Percentiles rank a stretch among this genome's conserved stretches.
Evolutionary conservation across 805 yeast genomes (phyloP).

Genomic region (Zygoascus flipseniorum): DNA sequence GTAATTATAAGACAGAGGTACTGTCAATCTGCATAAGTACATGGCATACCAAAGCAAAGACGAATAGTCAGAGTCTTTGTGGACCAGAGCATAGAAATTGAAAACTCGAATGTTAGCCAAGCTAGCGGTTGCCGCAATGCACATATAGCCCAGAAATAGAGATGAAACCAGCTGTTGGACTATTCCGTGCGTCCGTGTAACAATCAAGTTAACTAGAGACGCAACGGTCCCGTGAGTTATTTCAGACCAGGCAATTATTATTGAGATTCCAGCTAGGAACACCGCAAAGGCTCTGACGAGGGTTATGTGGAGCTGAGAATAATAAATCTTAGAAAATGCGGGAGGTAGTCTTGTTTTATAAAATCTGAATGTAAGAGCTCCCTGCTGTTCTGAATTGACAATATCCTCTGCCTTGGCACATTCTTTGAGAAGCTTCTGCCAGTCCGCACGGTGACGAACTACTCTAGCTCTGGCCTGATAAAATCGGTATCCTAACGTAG

Average conservation of each 20-base stretch:
- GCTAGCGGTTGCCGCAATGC: slow-evolving; percentile 55
- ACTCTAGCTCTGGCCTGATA: slow-evolving; percentile 44
- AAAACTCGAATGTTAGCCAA: slow-evolving; percentile 61
- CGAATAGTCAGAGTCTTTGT: slow-evolving; percentile 63
- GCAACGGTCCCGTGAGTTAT: slow-evolving; percentile 58
- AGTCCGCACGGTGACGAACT: slow-evolving; percentile 49
- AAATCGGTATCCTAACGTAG: slow-evolving; percentile 43
- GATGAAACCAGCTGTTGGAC: slow-evolving; percentile 35
- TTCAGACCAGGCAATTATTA: slow-evolving; percentile 63
- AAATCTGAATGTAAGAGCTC: slow-evolving; percentile 23
- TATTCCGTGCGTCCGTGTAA: slow-evolving; percentile 33
- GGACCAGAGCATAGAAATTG: slow-evolving; percentile 68
- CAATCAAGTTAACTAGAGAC: slow-evolving; percentile 49
- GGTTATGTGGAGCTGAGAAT: slow-evolving; percentile 40
- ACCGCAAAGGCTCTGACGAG: slow-evolving; percentile 38
- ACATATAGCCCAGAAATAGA: slow-evolving; percentile 53
- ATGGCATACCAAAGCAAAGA: slow-evolving; percentile 70
- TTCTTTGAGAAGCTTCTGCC: slow-evolving; percentile 40
- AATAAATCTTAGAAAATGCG: slow-evolving; percentile 32
- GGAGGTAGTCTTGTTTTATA: slow-evolving; percentile 31
- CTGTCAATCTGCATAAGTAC: slow-evolving; percentile 72
- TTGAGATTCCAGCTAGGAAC: slow-evolving; percentile 37
- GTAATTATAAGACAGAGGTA: slow-evolving; percentile 75
- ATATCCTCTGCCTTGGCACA: slow-evolving; percentile 52
- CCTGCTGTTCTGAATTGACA: slow-evolving; percentile 33